Base-by-base conservation (phyloP, 2,329 filamentous ascomycete genomes). In the Coleophoma cylindrospora region DNA sequence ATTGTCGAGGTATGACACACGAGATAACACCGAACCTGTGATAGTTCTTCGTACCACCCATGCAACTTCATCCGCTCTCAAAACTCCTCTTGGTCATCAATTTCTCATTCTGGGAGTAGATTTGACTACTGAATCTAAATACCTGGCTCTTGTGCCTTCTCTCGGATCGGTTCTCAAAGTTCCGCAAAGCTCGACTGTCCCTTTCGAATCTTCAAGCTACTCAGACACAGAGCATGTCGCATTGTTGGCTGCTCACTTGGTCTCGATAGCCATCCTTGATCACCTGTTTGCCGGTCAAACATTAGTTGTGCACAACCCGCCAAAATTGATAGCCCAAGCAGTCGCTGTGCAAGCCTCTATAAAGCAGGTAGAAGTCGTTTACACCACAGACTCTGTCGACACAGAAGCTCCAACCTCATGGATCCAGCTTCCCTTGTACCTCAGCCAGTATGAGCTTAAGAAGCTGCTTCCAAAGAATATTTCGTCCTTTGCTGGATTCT, bases 81-180 rank as follows among this genome's bases (percentile, higher is more conserved):
- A 34, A 15, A 43, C 37, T 19, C 17, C 47, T 13, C 13, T 43
- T 43, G 47, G 47, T 14, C 22, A 49, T 15, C 19, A 43, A 11
- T 49, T 49, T n/a, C 37, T 49, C 43, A 27, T 43, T 34, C 22
- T 49, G 11, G 47, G 46, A 7, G 21, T 9, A n/a, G 37, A 43
- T 33, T 43, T 27, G 7, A 40, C 9, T 19, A 49, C 14, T 46
- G n/a, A 19, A 14, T 13, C 17, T 13, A 4, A 15, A 7, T 46
- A 17, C 33, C 34, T 46, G 13, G n/a, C 44, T 22, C 34, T 46
- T 17, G 33, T 37, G 1, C n/a, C 32, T 19, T 34, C 32, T 2
- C 44, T 46, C 7, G 6, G 13, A 6, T 46, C 32, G 9, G 34
- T 37, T 21, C 13, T 36, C 17, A 36, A 46, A 15, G 44, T 46